These are phyloP conservation scores for Aspergillus candidus DNA, from an alignment of 2,329 filamentous ascomycete genomes.

Conservation along the genomic window DNA sequence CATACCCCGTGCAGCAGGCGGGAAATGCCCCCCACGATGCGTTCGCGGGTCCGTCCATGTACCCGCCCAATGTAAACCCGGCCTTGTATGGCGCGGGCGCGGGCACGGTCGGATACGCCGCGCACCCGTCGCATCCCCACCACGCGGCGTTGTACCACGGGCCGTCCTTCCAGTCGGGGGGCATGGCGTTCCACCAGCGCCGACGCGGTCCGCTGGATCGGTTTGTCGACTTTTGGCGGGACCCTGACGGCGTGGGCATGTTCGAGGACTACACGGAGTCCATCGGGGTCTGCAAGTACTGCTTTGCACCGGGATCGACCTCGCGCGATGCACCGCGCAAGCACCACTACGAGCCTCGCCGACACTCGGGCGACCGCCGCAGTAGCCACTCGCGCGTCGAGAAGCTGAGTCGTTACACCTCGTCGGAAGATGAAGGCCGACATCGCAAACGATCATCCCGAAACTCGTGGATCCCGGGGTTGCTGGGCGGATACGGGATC, in stretches of 20 bases:
- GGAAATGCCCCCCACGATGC: slow-evolving; percentile 15
- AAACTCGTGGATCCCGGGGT: slow-evolving; percentile 48
- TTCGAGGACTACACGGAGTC: slow-evolving; percentile 64
- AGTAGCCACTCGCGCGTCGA: slow-evolving; percentile 46
- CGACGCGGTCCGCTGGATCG: slow-evolving; percentile 52
- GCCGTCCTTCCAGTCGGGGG: slow-evolving; percentile 25
- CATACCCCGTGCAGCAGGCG: slow-evolving; percentile 30
- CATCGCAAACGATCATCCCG: slow-evolving; percentile 41
- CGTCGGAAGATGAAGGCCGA: slow-evolving; percentile 46
- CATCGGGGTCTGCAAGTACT: slow-evolving; percentile 60
- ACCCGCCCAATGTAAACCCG: slow-evolving; percentile 7
- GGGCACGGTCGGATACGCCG: slow-evolving; percentile 33
- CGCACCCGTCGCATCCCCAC: slow-evolving; percentile 25
- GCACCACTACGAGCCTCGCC: slow-evolving; percentile 48
- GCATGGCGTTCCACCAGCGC: slow-evolving; percentile 46
- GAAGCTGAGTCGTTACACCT: slow-evolving; percentile 54
- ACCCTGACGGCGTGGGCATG: slow-evolving; percentile 57
- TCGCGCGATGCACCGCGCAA: slow-evolving; percentile 54
- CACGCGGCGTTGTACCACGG: slow-evolving; percentile 26
- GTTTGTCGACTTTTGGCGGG: slow-evolving; percentile 57
- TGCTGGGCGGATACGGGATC: slow-evolving; percentile 51
- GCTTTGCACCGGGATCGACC: slow-evolving; percentile 56
- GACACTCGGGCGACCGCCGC: slow-evolving; percentile 44
- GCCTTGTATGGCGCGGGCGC: slow-evolving; percentile 19
- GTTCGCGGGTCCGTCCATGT: slow-evolving; percentile 8